A percentile compares a stretch with the other conserved stretches of the same genome.
phyloP scores from a whole-genome alignment of 768 basidiomycete genomes.

The Boletellus sp. region DNA sequence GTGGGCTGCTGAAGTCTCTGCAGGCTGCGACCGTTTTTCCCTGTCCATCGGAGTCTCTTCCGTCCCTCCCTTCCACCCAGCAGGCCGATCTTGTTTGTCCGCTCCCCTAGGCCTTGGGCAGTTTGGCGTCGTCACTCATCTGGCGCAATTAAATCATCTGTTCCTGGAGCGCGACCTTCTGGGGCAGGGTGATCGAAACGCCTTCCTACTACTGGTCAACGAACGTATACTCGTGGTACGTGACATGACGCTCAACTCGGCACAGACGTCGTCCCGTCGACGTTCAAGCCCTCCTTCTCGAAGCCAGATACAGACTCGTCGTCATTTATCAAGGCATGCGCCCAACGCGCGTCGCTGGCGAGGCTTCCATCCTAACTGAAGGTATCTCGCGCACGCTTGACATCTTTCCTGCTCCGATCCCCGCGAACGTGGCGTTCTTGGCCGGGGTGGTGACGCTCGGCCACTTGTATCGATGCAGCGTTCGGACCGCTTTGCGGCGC shows the following conservation, averaged over 20 bases:
- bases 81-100: conserved; percentile 59
- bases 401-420: conserved; percentile 39
- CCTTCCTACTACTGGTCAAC: conserved; percentile 53
- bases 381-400: conserved; percentile 36
- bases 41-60: conserved; percentile 41
- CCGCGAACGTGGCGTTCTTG: conserved; percentile 37
- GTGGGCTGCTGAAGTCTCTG: conserved; percentile 20
- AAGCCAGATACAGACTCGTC: conserved; percentile 34
- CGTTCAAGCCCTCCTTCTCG: conserved; percentile 43
- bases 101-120: conserved; percentile 70
- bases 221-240: conserved; percentile 55
- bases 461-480: conserved; percentile 45
- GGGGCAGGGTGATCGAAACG: conserved; percentile 49
- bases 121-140: conserved; percentile 48
- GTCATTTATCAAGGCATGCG: conserved; percentile 54
- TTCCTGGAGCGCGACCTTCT: conserved; percentile 48
- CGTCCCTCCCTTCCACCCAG: conserved; percentile 42
- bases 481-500: conserved; percentile 56
- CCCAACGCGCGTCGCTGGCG: conserved; percentile 51
- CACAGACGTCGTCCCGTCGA: conserved; percentile 56
- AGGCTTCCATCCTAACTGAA: conserved; percentile 30
- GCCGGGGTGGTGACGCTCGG: conserved; percentile 43
- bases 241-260: conserved; percentile 4
- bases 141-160: conserved; percentile 17
- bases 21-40: conserved; percentile 60